These are phyloP conservation scores for Eutypa lata DNA, from an alignment of 2,329 filamentous ascomycete species.

Conservation along the genomic window DNA sequence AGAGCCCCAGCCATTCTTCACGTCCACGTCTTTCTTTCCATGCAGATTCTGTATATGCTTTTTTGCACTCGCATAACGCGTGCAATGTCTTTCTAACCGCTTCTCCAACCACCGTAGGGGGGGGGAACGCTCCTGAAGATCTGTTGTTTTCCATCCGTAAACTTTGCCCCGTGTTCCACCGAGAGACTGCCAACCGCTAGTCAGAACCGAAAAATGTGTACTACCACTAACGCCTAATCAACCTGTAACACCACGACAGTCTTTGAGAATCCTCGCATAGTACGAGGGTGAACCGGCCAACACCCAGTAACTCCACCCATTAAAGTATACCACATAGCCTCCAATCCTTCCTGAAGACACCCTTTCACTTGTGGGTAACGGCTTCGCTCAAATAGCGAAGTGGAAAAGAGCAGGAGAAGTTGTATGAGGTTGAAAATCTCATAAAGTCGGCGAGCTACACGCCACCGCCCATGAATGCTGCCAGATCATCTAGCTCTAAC, in stretches of 20 bases:
- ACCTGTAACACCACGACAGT: not conserved
- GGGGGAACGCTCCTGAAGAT: too few relatives aligned
- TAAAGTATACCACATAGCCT: not conserved
- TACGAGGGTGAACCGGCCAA: not conserved
- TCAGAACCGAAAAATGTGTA: not conserved
- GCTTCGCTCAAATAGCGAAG: slow-evolving; percentile 1
- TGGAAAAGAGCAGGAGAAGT: not conserved
- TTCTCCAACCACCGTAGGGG: too few relatives aligned
- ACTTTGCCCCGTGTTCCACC: not conserved
- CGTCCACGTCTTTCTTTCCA: not conserved
- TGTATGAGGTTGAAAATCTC: not conserved
- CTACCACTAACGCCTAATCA: not conserved
- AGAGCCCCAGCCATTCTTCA: not conserved
- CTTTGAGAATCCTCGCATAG: not conserved
- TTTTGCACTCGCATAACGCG: not conserved
- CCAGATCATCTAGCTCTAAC: slow-evolving; percentile 58
- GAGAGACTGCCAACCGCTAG: not conserved
- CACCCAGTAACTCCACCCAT: not conserved
- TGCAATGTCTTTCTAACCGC: not conserved
- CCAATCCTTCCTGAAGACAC: not conserved
- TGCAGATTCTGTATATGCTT: not conserved
- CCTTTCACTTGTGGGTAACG: not conserved
- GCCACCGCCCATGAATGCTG: slow-evolving; percentile 61
- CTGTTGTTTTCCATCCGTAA: too few relatives aligned
- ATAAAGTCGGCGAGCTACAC: slow-evolving; percentile 36